Evolutionary conservation across 1,284 basidiomycete species (phyloP), one percentile per base, ranked within the genome.

Genomic region (Apiotrichum veenhuisii): DNA sequence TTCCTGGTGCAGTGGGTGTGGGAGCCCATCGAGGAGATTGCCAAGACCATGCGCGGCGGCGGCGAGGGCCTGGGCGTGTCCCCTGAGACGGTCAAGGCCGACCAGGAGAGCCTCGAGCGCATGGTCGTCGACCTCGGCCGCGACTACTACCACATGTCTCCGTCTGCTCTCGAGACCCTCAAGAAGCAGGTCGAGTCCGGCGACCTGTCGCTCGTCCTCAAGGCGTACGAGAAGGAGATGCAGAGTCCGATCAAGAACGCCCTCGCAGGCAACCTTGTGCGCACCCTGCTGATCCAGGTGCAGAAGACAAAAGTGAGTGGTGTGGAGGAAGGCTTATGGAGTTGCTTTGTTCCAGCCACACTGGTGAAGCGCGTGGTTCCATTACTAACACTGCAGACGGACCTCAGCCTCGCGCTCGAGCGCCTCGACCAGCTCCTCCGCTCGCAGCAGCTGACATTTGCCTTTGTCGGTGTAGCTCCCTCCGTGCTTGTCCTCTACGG

Each of bases 371-470:
- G 5, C 4, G 0, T 17, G 3, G 14, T 1, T 14, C 25, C 7
- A 2, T 36, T 11, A 20, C 14, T 17, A 2, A 25, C 40, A 3
- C 30, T n/a, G n/a, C 41, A 91, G 89, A 89, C 91, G 57, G 95
- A 98, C 74, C 85, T 98, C 84, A 95, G 79, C 83, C 91, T 27
- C 80, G 97, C 68, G 78, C 85, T 53, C 86, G 90, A 50, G 88
- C 97, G 69, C n/a, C 72, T 77, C 64, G 95, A 98, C 77, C 91
- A 88, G 70, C 81, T 98, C 50, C 85, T 98, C 61, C 90, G 88
- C 67, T 93, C 90, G 2, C 95, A 98, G 76, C 91, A 97, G 74
- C 81, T 98, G 33, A 96, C 96, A 1, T 98, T 98, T 68, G 95
- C 90, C 1, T 97, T 97, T 63, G 93, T 98, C 57, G 95, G 95